These are phyloP conservation scores for Tremellales sp. DNA, from an alignment of 1,284 basidiomycete genomes.

Conservation along the genomic window DNA sequence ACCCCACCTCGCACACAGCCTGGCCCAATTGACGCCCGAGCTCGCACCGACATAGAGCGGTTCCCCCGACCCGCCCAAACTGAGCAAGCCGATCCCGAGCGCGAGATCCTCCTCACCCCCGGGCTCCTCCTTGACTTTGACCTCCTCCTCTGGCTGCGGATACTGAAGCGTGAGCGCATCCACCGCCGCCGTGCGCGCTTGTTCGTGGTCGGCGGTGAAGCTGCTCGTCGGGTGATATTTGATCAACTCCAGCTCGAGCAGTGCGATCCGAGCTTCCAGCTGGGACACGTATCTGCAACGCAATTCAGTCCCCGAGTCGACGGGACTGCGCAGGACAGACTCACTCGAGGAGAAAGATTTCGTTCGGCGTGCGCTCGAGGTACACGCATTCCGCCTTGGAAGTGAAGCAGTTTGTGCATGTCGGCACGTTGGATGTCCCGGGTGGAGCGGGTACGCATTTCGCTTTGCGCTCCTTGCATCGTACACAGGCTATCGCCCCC, in stretches of 20 bases:
- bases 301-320: not conserved
- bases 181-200: constrained; percentile 1
- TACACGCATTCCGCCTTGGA: constrained; percentile 27
- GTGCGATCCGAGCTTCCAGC: constrained; percentile 25
- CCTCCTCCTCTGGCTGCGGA: constrained; percentile 8
- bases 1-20: constrained; percentile 30
- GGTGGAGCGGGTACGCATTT: constrained; percentile 30
- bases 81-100: constrained; percentile 24
- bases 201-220: constrained; percentile 20
- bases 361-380: constrained; percentile 29
- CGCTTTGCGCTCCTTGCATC: constrained; percentile 33
- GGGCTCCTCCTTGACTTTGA: constrained; percentile 6
- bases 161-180: constrained; percentile 22
- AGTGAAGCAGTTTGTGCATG: constrained; percentile 25
- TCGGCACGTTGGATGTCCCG: constrained; percentile 9
- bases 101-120: constrained; percentile 27
- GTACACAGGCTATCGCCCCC: constrained; percentile 29
- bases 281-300: constrained; percentile 27
- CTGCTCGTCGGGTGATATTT: constrained; percentile 16
- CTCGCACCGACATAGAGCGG: constrained; percentile 33
- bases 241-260: constrained; percentile 24
- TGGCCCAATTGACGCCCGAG: constrained; percentile 33
- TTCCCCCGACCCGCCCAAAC: constrained; percentile 25
- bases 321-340: not conserved
- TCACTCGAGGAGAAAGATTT: constrained; percentile 21